Percentiles rank a stretch among this genome's conserved stretches.
These are phyloP conservation scores for Apiospora aurea DNA, from an alignment of 2,329 filamentous ascomycete species.

Conservation along the genomic window DNA sequence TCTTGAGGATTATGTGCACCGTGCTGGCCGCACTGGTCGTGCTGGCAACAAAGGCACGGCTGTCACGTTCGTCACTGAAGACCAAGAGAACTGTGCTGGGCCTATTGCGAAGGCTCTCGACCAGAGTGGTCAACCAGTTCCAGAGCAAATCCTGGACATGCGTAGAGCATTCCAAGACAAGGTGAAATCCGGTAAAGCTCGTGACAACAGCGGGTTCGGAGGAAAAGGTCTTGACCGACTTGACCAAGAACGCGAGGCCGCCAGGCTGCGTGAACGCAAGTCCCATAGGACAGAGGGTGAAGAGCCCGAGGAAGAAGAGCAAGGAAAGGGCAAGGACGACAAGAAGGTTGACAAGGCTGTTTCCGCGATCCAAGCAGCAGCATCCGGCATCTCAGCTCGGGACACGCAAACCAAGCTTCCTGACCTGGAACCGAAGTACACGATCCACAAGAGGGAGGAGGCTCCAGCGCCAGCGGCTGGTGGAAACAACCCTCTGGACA, in stretches of 20 bases:
- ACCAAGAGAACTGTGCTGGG: slow-evolving; percentile 88
- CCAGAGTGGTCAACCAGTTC: slow-evolving; percentile 85
- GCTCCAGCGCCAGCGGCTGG: slow-evolving; percentile 50
- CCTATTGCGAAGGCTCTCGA: slow-evolving; percentile 92
- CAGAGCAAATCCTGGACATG: slow-evolving; percentile 72
- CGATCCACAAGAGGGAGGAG: slow-evolving; percentile 74
- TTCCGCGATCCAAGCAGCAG: slow-evolving; percentile 68
- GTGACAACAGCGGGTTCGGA: slow-evolving; percentile 88
- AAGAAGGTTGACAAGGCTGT: slow-evolving; percentile 74
- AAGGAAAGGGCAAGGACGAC: slow-evolving; percentile 73
- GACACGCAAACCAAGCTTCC: slow-evolving; percentile 50
- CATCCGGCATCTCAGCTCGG: slow-evolving; percentile 63
- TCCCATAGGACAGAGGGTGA: slow-evolving; percentile 88
- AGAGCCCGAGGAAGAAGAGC: slow-evolving; percentile 78
- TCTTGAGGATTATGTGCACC: slow-evolving; percentile 95
- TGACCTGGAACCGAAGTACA: slow-evolving; percentile 66
- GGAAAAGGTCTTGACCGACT: slow-evolving; percentile 93
- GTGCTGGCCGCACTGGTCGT: slow-evolving; percentile 90
- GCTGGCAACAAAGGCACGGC: slow-evolving; percentile 95
- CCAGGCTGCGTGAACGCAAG: slow-evolving; percentile 85
- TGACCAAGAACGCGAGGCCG: slow-evolving; percentile 88
- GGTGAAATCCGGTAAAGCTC: slow-evolving; percentile 90
- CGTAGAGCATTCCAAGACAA: slow-evolving; percentile 82
- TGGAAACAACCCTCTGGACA: slow-evolving; percentile 76
- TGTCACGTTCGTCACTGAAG: slow-evolving; percentile 90